These are phyloP conservation scores for Cicer cuneatum DNA, from an alignment of 306 rosid genomes.

Conservation along the genomic window DNA sequence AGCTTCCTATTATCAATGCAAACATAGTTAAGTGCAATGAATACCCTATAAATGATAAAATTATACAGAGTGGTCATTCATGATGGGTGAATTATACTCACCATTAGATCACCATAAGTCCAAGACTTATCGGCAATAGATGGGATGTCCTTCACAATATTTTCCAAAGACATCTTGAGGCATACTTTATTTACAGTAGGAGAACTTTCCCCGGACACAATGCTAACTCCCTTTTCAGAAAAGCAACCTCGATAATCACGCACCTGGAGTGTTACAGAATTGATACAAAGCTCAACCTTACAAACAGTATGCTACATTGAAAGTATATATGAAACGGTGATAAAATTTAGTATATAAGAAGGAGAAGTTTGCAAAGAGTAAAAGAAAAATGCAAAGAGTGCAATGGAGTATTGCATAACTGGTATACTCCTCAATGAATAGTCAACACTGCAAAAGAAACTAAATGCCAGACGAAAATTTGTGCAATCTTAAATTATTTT, in stretches of 20 bases:
- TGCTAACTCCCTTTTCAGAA: constrained; percentile 65
- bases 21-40: constrained; percentile 41
- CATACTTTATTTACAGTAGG: constrained; percentile 68
- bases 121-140: constrained; percentile 83
- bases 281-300: constrained; percentile 38
- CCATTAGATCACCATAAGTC: constrained; percentile 99
- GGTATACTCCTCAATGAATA: constrained; percentile 1
- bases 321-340: constrained; percentile 29
- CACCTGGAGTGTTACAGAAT: constrained; percentile 59
- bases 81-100: constrained; percentile 52
- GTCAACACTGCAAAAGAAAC: constrained; percentile 17
- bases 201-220: constrained; percentile 53
- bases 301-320: constrained; percentile 30
- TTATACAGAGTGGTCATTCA: constrained; percentile 28
- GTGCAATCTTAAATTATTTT: constrained; percentile 12
- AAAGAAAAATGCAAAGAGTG: constrained; percentile 24
- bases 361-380: constrained; percentile 1
- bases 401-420: constrained; percentile 24
- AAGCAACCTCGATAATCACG: constrained; percentile 82
- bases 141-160: constrained; percentile 95
- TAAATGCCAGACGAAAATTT: constrained; percentile 21
- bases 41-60: constrained; percentile 36
- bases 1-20: constrained; percentile 66
- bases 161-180: constrained; percentile 93
- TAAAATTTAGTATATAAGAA: constrained; percentile 19